Conservation (phyloP, 805 yeast species). For the Wickerhamiella sergipiensis region DNA sequence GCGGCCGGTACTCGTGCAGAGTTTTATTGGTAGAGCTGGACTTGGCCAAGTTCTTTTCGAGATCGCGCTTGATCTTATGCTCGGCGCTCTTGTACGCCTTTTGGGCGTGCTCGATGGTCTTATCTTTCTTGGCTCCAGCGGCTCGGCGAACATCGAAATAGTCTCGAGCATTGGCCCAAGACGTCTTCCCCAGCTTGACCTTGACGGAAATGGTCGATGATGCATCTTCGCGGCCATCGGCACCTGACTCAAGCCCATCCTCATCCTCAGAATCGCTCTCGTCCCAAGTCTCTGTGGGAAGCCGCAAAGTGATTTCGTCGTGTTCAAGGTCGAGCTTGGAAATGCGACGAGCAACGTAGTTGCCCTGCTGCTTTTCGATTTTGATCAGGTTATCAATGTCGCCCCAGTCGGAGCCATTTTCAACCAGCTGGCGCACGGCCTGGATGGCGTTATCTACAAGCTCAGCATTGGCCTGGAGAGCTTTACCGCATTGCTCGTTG, state of each 20-base stretch:
- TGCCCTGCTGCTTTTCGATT: constrained; percentile 55
- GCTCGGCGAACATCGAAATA: constrained; percentile 66
- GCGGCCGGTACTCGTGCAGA: constrained; percentile 50
- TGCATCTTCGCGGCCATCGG: constrained; percentile 25
- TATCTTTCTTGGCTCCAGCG: constrained; percentile 65
- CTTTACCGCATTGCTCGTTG: constrained; percentile 56
- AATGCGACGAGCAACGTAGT: constrained; percentile 48
- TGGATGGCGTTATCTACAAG: constrained; percentile 56
- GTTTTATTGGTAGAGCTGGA: constrained; percentile 31
- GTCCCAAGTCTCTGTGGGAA: constrained; percentile 34
- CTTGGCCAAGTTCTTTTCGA: constrained; percentile 44
- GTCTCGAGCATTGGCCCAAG: constrained; percentile 76
- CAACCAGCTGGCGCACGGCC: constrained; percentile 51
- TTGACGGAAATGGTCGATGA: constrained; percentile 35
- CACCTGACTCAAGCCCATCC: constrained; percentile 7
- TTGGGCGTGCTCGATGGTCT: constrained; percentile 64
- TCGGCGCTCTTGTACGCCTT: constrained; percentile 77
- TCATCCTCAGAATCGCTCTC: constrained; percentile 19
- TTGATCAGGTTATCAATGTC: constrained; percentile 65
- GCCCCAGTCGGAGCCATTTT: constrained; percentile 89
- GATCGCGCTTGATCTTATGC: constrained; percentile 56
- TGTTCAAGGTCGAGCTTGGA: constrained; percentile 53
- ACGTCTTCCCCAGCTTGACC: constrained; percentile 57
- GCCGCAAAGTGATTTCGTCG: constrained; percentile 45
- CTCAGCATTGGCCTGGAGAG: constrained; percentile 55